These are phyloP conservation scores for Crucibulum laeve DNA, from an alignment of 768 basidiomycete species.

Conservation along the genomic window DNA sequence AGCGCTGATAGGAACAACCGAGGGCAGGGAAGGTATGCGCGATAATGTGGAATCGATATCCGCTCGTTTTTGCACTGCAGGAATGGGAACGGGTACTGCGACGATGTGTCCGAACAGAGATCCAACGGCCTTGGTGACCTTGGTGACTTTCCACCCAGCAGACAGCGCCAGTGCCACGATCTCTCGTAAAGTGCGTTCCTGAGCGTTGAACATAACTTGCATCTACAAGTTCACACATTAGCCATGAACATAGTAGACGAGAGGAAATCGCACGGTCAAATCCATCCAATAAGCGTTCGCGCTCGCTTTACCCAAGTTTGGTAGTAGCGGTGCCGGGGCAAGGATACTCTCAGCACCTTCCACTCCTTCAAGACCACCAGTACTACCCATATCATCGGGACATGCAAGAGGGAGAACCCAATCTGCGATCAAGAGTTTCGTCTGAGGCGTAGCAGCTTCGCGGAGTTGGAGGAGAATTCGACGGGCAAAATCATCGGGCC, in stretches of 20 bases:
- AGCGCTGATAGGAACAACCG: slow-evolving; percentile 12
- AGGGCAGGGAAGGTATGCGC: slow-evolving; percentile 17
- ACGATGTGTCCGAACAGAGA: slow-evolving; percentile 70
- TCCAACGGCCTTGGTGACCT: slow-evolving; percentile 53
- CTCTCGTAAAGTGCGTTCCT: slow-evolving; percentile 69
- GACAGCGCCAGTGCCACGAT: slow-evolving; percentile 46
- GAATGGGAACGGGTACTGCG: slow-evolving; percentile 57
- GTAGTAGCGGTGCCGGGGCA: slow-evolving; percentile 57
- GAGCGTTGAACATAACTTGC: slow-evolving; percentile 63
- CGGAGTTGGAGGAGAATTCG: slow-evolving; percentile 39
- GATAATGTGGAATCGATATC: slow-evolving; percentile 9
- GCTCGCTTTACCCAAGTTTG: slow-evolving; percentile 72
- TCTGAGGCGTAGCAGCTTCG: slow-evolving; percentile 44
- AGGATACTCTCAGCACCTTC: slow-evolving; percentile 51
- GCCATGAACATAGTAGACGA: slow-evolving; percentile 1
- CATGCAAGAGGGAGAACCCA: slow-evolving; percentile 69
- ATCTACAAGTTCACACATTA: slow-evolving; percentile 37
- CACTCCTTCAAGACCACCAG: slow-evolving; percentile 29
- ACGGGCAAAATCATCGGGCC: slow-evolving; percentile 60
- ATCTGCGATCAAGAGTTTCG: slow-evolving; percentile 67
- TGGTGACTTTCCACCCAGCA: slow-evolving; percentile 59
- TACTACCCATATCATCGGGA: slow-evolving; percentile 38
- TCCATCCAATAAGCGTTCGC: slow-evolving; percentile 71
- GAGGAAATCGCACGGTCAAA: slow-evolving; percentile 41
- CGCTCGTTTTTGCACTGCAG: slow-evolving; percentile 18